Evolutionary conservation across 1,284 basidiomycete genomes (phyloP).

Genomic region (Kalmanozyma brasiliensis): DNA sequence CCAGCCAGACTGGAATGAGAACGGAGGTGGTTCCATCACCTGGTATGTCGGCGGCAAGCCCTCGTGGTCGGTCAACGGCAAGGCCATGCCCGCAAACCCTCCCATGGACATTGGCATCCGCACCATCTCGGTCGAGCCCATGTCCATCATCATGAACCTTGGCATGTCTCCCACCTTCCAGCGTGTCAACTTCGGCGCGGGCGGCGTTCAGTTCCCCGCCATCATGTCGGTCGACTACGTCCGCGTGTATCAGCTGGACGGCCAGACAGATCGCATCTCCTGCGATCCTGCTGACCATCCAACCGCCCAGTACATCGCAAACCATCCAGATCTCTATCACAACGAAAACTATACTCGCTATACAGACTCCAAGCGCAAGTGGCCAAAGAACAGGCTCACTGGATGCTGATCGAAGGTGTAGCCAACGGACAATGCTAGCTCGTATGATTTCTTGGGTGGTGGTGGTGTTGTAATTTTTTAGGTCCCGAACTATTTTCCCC

Average conservation of each 20-base stretch:
- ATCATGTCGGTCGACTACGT: constrained; percentile 60
- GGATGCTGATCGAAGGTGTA: constrained; percentile 27
- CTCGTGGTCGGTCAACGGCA: constrained; percentile 57
- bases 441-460: no score
- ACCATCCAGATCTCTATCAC: constrained; percentile 60
- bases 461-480: no score
- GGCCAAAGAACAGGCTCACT: constrained; percentile 61
- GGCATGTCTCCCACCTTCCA: constrained; percentile 65
- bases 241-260: constrained; percentile 60
- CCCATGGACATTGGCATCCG: constrained; percentile 55
- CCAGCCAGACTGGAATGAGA: constrained; percentile 60
- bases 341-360: constrained; percentile 64
- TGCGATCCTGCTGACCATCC: constrained; percentile 64
- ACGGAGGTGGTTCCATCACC: constrained; percentile 57
- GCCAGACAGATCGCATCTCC: constrained; percentile 36
- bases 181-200: constrained; percentile 49
- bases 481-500: no score
- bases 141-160: constrained; percentile 63
- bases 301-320: constrained; percentile 62
- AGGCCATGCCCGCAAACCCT: constrained; percentile 35
- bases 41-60: constrained; percentile 64
- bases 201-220: constrained; percentile 52
- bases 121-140: constrained; percentile 62
- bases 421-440: background rate
- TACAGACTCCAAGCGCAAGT: constrained; percentile 21